Evolutionary conservation across 805 yeast genomes (phyloP), one percentile per base, ranked within the genome.

Genomic region (Cyberlindnera bimundalis): DNA sequence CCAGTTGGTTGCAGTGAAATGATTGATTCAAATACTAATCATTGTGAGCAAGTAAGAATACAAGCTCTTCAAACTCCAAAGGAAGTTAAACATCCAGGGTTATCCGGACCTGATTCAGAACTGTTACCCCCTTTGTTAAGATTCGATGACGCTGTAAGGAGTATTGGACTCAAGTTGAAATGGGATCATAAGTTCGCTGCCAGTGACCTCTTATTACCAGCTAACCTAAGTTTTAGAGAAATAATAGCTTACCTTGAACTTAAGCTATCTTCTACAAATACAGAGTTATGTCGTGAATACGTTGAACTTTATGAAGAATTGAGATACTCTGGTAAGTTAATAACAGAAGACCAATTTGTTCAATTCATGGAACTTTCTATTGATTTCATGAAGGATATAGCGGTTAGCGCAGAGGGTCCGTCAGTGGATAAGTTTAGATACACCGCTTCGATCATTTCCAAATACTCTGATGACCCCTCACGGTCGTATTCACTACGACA

Each of bases 261-360:
- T 26, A 59, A 40, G 42, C 38, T 28, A 11, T 42, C 54, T 2
- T 37, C 60, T 45, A 34, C 60, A 47, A 15, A 46, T 21, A n/a
- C 39, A 2, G 25, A 20, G 3, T 26, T 50, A 14, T 50, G 51
- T 27, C 47, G 51, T 24, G 57, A 64, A 26, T 74, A 74, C 45
- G 64, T 79, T 4, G 66, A 64, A 4, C 59, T 76, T 12, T 89
- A 87, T 62, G 96, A 89, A 50, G 65, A 67, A 36, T 68, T 82
- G 27, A 67, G 87, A 44, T 89, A 79, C 59, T 75, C 91, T 6
- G 84, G 85, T 2, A 59, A 67, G 15, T 68, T 77, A 14, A 76
- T 87, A 14, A 61, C 73, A 1, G 79, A 81, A 47, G 66, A 64
- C 4, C 82, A 81, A 29, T 78, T 89, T 53, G 60, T 76, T 21